Percentiles rank a stretch among this genome's conserved stretches.
phyloP scores from a whole-genome alignment of 129 eudicot species.

The Apium graveolens region DNA sequence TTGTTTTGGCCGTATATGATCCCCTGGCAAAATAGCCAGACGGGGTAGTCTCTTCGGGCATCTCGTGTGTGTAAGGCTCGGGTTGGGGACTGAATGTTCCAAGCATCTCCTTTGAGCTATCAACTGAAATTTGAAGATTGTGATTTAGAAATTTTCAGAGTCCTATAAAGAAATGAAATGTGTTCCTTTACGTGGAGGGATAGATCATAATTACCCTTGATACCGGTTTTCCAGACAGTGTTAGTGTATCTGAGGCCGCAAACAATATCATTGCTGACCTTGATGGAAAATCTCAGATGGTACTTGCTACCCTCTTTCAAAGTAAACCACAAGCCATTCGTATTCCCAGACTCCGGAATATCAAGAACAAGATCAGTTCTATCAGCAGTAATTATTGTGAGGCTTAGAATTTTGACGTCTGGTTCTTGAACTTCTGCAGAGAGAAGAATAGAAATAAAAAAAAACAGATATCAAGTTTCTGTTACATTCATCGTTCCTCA shows the following conservation, averaged over 20 bases:
- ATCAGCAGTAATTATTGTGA: conserved; percentile 38
- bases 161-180: background rate
- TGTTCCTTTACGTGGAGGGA: background rate
- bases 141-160: background rate
- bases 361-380: conserved; percentile 56
- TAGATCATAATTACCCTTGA: conserved; percentile 42
- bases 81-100: conserved; percentile 38
- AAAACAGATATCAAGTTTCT: background rate
- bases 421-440: conserved; percentile 49
- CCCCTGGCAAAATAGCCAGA: conserved; percentile 65
- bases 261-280: conserved; percentile 67
- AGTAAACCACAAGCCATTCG: conserved; percentile 64
- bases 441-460: background rate
- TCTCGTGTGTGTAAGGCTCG: conserved; percentile 53
- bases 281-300: conserved; percentile 42
- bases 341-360: conserved; percentile 55
- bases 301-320: conserved; percentile 67
- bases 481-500: background rate
- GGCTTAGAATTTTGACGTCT: conserved; percentile 64
- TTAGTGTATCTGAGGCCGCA: conserved; percentile 71
- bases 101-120: conserved; percentile 58
- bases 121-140: conserved; percentile 25
- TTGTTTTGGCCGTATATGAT: conserved; percentile 51
- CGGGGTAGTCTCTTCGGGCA: conserved; percentile 66
- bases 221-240: conserved; percentile 67